Conservation (phyloP, 352 stramenopile genomes). For the Plasmopara viticola region DNA sequence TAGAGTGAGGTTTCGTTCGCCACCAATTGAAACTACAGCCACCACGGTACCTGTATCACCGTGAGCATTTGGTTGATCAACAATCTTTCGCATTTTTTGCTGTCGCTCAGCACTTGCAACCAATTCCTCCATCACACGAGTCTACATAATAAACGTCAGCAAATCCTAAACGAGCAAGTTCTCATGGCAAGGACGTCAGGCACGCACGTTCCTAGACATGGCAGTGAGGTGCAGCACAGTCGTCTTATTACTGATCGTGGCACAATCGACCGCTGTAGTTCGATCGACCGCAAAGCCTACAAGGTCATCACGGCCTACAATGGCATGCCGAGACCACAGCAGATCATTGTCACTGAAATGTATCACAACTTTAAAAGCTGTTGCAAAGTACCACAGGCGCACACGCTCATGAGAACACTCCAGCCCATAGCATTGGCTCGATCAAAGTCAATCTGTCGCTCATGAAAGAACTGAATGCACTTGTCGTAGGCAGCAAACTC, state of each 20-base stretch:
- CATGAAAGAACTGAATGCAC: conserved; percentile 54
- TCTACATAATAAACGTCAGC: conserved; percentile 22
- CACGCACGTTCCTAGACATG: conserved; percentile 61
- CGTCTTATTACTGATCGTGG: conserved; percentile 58
- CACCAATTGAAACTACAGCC: not conserved
- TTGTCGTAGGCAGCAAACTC: conserved; percentile 57
- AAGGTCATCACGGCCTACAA: conserved; percentile 56
- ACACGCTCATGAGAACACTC: conserved; percentile 79
- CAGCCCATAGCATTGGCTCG: conserved; percentile 50
- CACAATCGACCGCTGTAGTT: conserved; percentile 50
- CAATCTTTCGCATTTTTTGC: conserved; percentile 40
- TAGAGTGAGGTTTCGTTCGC: not conserved
- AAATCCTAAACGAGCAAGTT: not conserved
- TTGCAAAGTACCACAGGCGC: conserved; percentile 42
- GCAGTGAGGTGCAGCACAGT: conserved; percentile 72
- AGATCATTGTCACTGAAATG: not conserved
- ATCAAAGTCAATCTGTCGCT: conserved; percentile 59
- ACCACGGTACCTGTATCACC: conserved; percentile 59
- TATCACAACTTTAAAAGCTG: no score
- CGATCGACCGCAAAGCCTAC: conserved; percentile 45
- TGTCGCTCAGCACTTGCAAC: conserved; percentile 35
- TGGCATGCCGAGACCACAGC: not conserved
- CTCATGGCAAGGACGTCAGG: not conserved
- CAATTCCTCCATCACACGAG: conserved; percentile 51
- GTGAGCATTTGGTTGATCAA: conserved; percentile 59